Evolutionary conservation across 805 yeast genomes (phyloP), one percentile per base, ranked within the genome.

Genomic region (Tetrapisispora fleetii): DNA sequence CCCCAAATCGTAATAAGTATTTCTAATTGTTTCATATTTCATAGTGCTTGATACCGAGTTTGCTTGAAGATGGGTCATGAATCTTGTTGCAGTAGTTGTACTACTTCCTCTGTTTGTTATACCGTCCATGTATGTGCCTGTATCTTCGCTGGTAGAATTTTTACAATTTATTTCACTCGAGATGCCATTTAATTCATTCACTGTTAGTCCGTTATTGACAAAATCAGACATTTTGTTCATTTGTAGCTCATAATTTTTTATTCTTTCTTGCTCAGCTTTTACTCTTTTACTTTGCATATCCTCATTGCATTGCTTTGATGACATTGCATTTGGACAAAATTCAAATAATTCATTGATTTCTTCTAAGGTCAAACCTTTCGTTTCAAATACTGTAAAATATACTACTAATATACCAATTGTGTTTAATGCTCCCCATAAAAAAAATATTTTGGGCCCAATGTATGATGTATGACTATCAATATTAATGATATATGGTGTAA

Each of bases 311-410:
- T 65, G 60, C 13, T 65, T 53, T 0, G 87, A 80, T 11, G 63
- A 64, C 17, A 76, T 63, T 1, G 89, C 83, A 58, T 62, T 74
- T 39, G 74, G 67, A 56, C 90, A 81, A 35, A 72, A 71, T 46
- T 75, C 73, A 60, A 81, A 86, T 70, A 86, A 70, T 53, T 79
- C 85, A 67, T 87, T 90, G 47, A 87, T 81, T 55, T 87, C 88
- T 66, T 87, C 95, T 61, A 87, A 74, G 57, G 81, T 78, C 46
- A 86, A 70, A 0, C 95, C 95, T 57, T 79, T 82, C 0, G 95
- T 86, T 63, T 85, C 93, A 66, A 81, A 85, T 33, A 85, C 86
- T 48, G 76, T 70, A 46, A 83, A 76, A 63, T 81, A 83, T 6
- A 80, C 81, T 52, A 81, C 75, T 3, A 82, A 54, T 4, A 78